Conservation (phyloP, 306 rosid genomes). For the Cucumis hystrix region DNA sequence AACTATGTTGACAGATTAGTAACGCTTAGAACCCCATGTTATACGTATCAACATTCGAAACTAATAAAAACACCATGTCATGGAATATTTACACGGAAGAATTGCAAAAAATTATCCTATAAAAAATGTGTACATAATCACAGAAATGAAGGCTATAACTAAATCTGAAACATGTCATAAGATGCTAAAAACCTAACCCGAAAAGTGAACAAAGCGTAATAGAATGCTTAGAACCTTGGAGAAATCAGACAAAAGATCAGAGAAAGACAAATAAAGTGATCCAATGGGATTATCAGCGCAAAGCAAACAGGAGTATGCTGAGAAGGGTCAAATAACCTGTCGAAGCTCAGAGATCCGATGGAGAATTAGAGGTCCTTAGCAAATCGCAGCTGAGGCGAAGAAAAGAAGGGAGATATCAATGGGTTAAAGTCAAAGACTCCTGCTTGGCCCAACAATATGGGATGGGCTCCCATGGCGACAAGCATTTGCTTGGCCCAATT, state of each 20-base stretch:
- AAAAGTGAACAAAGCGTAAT: not conserved
- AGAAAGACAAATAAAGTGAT: not conserved
- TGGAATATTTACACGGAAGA: not conserved
- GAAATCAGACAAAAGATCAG: not conserved
- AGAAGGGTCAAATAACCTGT: slow-evolving; percentile 3
- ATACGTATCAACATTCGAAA: not conserved
- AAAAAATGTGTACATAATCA: not conserved
- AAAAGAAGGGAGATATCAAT: not conserved
- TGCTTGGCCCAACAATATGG: not conserved
- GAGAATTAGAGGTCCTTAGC: not conserved
- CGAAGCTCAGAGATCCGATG: not conserved
- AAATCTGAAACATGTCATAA: not conserved
- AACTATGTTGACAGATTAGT: not conserved
- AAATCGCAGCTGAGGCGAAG: not conserved
- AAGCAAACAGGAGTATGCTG: not conserved
- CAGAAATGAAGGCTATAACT: not conserved
- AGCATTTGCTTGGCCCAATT: not conserved
- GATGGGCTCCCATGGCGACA: not conserved
- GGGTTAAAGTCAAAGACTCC: not conserved
- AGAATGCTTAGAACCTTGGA: not conserved
- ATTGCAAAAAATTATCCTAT: not conserved
- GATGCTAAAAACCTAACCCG: not conserved
- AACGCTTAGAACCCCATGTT: not conserved
- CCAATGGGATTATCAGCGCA: not conserved
- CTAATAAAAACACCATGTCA: not conserved